A percentile compares a stretch with the other conserved stretches of the same genome.
Conservation (phyloP, 345 rosid species). For the Eucalyptus dawsonii region DNA sequence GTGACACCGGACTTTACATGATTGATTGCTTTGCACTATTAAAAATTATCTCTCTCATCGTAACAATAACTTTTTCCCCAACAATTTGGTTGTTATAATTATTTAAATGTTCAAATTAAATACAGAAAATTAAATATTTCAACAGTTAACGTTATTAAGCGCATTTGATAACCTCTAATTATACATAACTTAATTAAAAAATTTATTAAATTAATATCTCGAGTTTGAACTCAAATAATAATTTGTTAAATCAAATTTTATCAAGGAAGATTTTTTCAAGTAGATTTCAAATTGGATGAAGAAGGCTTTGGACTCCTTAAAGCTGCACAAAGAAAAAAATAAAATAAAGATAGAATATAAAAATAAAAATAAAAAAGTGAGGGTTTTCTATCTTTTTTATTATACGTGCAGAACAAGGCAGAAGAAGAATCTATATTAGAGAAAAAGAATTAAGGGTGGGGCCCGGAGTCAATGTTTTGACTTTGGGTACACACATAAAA, state of each 20-base stretch:
- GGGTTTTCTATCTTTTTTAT: too few species aligned
- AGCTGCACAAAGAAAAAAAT: rapidly evolving
- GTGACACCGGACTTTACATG: background rate
- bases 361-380: too few species aligned
- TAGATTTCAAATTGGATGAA: too few species aligned
- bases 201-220: too few species aligned
- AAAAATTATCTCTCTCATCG: background rate
- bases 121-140: background rate
- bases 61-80: background rate
- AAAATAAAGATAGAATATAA: too few species aligned
- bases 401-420: too few species aligned
- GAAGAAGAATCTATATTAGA: too few species aligned
- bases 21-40: background rate
- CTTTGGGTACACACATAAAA: rapidly evolving
- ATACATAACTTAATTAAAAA: background rate
- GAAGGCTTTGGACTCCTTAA: rapidly evolving
- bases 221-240: rapidly evolving
- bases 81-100: background rate
- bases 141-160: rapidly evolving
- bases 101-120: background rate
- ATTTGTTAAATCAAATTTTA: rapidly evolving
- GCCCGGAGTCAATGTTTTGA: too few species aligned
- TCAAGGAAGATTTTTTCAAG: rapidly evolving
- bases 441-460: too few species aligned
- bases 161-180: background rate